Conservation (phyloP, 768 basidiomycete genomes). For the Mycena floridula region DNA sequence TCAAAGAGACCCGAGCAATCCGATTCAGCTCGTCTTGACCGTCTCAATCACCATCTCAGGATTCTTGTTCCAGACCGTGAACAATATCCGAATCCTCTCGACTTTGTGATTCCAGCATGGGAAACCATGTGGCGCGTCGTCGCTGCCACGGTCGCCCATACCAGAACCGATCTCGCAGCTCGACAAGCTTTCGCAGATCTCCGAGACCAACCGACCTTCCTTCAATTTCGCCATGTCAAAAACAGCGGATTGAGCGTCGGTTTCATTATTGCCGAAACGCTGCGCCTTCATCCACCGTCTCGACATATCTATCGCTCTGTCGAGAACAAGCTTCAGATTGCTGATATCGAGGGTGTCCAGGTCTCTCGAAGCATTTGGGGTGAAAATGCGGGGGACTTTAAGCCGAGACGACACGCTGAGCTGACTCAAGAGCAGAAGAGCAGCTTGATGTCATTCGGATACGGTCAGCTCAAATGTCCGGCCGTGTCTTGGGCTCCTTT, state of each 20-base stretch:
- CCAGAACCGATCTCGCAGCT: conserved; percentile 19
- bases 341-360: conserved; percentile 29
- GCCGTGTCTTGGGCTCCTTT: conserved; percentile 46
- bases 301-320: conserved; percentile 33
- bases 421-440: conserved; percentile 11
- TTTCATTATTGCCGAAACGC: conserved; percentile 33
- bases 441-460: conserved; percentile 40
- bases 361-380: conserved; percentile 32
- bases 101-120: conserved; percentile 52
- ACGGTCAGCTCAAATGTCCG: conserved; percentile 39
- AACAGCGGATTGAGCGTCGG: conserved; percentile 22
- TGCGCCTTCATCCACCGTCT: conserved; percentile 48
- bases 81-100: conserved; percentile 33
- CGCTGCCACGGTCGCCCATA: conserved; percentile 35
- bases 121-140: conserved; percentile 61
- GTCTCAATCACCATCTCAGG: conserved; percentile 30
- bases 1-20: conserved; percentile 32
- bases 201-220: conserved; percentile 20
- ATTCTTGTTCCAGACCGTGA: conserved; percentile 32
- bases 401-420: conserved; percentile 33
- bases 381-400: conserved; percentile 28
- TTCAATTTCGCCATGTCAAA: conserved; percentile 20
- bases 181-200: conserved; percentile 29
- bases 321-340: conserved; percentile 19
- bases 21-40: conserved; percentile 22